Evolutionary conservation across 345 rosid genomes (phyloP).

Genomic region (Eucalyptus brandiana): DNA sequence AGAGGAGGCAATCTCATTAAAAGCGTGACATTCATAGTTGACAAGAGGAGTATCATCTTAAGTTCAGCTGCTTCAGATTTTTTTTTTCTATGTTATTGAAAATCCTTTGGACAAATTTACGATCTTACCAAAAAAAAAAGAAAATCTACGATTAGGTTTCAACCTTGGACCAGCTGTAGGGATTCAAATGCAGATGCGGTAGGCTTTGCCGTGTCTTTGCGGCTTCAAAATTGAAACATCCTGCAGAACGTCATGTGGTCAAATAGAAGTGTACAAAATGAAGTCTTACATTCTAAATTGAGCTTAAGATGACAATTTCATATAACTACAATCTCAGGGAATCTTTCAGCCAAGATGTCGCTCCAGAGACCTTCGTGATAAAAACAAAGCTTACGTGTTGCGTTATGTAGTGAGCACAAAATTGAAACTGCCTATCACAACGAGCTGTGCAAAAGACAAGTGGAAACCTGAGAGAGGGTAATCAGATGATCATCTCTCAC

Average conservation of each 20-base stretch:
- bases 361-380: background rate
- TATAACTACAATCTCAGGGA: background rate
- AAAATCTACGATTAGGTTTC: background rate
- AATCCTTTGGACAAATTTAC: background rate
- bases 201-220: slow-evolving; percentile 7
- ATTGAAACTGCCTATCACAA: background rate
- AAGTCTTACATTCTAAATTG: background rate
- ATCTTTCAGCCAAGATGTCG: background rate
- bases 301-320: background rate
- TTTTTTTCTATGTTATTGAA: background rate
- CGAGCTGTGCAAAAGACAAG: background rate
- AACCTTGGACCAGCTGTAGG: slow-evolving; percentile 94
- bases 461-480: background rate
- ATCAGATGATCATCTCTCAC: background rate
- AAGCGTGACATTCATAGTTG: background rate
- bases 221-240: slow-evolving; percentile 75
- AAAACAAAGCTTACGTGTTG: background rate
- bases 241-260: slow-evolving; percentile 13
- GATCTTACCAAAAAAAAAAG: background rate
- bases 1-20: background rate
- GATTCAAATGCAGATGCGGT: slow-evolving; percentile 62
- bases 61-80: background rate
- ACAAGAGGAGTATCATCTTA: background rate
- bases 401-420: background rate
- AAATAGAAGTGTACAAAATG: background rate